These are phyloP conservation scores for Puccinia coronata DNA, from an alignment of 1,284 basidiomycete genomes.

Conservation along the genomic window DNA sequence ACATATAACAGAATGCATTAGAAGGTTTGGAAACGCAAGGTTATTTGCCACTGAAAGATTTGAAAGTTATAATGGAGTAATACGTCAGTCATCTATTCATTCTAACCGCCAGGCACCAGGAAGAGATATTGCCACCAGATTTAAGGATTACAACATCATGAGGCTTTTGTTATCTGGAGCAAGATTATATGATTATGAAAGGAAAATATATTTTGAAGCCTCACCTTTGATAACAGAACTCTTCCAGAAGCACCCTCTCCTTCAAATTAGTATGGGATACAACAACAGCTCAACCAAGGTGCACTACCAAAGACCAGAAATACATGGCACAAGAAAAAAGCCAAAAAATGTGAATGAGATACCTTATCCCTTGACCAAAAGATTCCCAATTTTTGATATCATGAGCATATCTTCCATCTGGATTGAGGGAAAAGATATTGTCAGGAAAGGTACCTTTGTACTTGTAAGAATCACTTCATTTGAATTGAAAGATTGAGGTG, in stretches of 20 bases:
- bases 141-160: background rate
- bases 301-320: too few species aligned
- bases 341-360: too few species aligned
- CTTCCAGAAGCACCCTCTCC: background rate
- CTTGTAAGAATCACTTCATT: background rate
- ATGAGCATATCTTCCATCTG: background rate
- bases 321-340: too few species aligned
- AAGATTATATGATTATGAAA: background rate
- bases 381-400: background rate
- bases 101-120: background rate
- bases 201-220: background rate
- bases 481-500: background rate
- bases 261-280: background rate
- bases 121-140: background rate
- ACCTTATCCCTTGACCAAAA: background rate
- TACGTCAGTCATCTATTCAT: background rate
- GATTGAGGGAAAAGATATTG: background rate
- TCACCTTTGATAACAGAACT: background rate
- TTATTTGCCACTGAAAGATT: conserved; percentile 31
- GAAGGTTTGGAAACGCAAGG: background rate
- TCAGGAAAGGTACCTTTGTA: background rate
- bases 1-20: conserved; percentile 53
- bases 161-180: background rate
- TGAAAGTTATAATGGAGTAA: conserved; percentile 24
- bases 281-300: too few species aligned